A percentile compares a stretch with the other conserved stretches of the same genome.
Evolutionary conservation across 1,284 basidiomycete genomes (phyloP).

Genomic region (Cryptococcus hybrid): DNA sequence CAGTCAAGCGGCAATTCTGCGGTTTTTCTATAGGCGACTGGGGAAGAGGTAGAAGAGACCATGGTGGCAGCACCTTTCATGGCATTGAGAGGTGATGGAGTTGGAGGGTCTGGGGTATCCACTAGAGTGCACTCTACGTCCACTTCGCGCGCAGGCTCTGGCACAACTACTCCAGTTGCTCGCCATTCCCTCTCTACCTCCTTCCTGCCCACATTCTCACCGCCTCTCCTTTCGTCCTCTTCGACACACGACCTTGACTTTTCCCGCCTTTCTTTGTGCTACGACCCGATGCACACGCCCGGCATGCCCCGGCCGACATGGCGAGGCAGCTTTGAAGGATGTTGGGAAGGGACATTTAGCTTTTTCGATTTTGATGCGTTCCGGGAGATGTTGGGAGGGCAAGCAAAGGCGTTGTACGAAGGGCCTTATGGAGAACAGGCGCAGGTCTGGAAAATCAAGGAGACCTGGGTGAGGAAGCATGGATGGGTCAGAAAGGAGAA

Average conservation of each 20-base stretch:
- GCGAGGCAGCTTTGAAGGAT: conserved; percentile 52
- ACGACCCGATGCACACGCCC: conserved; percentile 44
- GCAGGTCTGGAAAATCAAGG: conserved; percentile 57
- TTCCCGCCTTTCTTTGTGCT: conserved; percentile 45
- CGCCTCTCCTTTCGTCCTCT: conserved; percentile 15
- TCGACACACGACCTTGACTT: conserved; percentile 36
- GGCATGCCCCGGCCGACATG: conserved; percentile 50
- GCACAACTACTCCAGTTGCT: too few relatives aligned
- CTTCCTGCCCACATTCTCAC: neutral
- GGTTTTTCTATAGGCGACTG: conserved; percentile 37
- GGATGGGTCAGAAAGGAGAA: conserved; percentile 10
- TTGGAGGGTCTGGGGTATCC: neutral
- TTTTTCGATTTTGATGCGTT: conserved; percentile 57
- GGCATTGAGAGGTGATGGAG: conserved; percentile 1
- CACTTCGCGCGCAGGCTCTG: too few relatives aligned
- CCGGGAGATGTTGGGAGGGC: conserved; percentile 50
- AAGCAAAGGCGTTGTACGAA: conserved; percentile 50
- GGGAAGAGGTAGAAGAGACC: conserved; percentile 8
- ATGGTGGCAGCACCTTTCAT: conserved; percentile 10
- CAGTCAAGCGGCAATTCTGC: conserved; percentile 48
- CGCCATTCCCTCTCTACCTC: neutral
- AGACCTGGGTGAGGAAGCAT: conserved; percentile 50
- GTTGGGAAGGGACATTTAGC: conserved; percentile 57
- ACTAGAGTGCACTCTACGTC: too few relatives aligned
- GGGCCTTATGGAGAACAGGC: conserved; percentile 57